Conservation (phyloP, 495 filamentous ascomycete species). For the Penicillium atrosanguineum region DNA sequence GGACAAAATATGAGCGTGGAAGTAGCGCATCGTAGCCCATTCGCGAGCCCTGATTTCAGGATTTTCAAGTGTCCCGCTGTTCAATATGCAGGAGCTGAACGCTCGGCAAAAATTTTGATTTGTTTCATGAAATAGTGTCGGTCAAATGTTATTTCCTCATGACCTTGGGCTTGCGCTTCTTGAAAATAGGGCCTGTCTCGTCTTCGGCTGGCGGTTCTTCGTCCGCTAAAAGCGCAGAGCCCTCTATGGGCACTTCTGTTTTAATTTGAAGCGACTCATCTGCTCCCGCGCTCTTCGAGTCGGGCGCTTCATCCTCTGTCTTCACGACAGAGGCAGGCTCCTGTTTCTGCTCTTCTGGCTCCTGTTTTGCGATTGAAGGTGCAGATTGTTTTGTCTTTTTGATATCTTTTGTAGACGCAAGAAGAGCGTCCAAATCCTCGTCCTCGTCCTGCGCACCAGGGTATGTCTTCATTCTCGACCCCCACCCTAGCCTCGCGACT, state of each 20-base stretch:
- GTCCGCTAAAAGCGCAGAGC: neutral
- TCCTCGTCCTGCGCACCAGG: slow-evolving; percentile 52
- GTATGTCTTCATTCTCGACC: slow-evolving; percentile 63
- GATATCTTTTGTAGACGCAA: slow-evolving; percentile 52
- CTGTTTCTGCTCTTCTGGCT: slow-evolving; percentile 8
- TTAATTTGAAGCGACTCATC: slow-evolving; percentile 9
- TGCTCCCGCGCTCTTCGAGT: slow-evolving; percentile 2
- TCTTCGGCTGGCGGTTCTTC: slow-evolving; percentile 31
- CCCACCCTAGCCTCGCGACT: slow-evolving; percentile 70
- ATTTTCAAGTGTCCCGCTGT: neutral
- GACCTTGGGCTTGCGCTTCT: slow-evolving; percentile 84
- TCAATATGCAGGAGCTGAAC: neutral
- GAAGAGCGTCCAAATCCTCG: slow-evolving; percentile 68
- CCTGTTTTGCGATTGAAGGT: slow-evolving; percentile 4
- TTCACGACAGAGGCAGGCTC: slow-evolving; percentile 6
- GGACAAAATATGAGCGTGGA: neutral
- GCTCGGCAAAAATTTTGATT: neutral
- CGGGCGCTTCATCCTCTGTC: slow-evolving; percentile 14
- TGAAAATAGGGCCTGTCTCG: slow-evolving; percentile 65
- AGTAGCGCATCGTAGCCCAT: neutral
- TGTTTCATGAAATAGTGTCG: neutral
- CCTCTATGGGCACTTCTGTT: slow-evolving; percentile 29
- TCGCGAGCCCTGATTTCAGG: neutral
- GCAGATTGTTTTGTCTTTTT: slow-evolving; percentile 36
- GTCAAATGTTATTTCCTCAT: slow-evolving; percentile 41